Percentiles rank a stretch among this genome's conserved stretches.
Evolutionary conservation across 2,329 filamentous ascomycete genomes (phyloP).

Genomic region (Cephalotrichum gorgonifer): DNA sequence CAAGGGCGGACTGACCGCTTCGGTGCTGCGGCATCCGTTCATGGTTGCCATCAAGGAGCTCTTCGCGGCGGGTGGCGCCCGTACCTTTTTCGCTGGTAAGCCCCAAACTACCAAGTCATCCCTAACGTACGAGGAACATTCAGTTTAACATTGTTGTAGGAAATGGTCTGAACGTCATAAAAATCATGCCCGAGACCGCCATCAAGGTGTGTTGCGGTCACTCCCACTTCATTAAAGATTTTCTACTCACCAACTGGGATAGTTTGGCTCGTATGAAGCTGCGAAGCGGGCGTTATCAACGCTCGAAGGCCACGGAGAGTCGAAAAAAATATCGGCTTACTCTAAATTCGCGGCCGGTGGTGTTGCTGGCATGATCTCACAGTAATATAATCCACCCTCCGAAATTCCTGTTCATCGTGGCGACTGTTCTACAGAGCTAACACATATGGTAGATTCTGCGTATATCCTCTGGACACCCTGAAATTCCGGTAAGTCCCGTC

Average conservation of each 20-base stretch:
- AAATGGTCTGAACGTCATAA: conserved; percentile 91
- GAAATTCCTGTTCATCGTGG: too few relatives aligned
- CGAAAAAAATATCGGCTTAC: conserved; percentile 65
- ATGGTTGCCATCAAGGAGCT: conserved; percentile 64
- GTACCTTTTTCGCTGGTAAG: conserved; percentile 87
- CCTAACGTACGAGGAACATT: too few relatives aligned
- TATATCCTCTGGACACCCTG: conserved; percentile 86
- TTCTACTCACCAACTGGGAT: not conserved
- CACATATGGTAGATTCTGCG: conserved; percentile 52
- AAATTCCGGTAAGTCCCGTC: conserved; percentile 45
- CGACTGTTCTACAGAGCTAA: conserved; percentile 13
- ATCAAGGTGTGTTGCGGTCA: conserved; percentile 51
- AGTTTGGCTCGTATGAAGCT: conserved; percentile 92
- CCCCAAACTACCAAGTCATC: not conserved
- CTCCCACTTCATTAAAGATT: not conserved
- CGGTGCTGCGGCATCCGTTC: conserved; percentile 60
- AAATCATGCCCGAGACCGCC: conserved; percentile 97
- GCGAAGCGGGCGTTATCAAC: conserved; percentile 79
- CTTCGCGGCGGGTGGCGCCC: conserved; percentile 75
- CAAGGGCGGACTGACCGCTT: conserved; percentile 57
- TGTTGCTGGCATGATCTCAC: conserved; percentile 85
- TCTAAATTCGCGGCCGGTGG: conserved; percentile 90
- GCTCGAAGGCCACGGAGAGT: conserved; percentile 79
- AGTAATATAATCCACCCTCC: conserved; percentile 47
- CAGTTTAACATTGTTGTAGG: conserved; percentile 37